Conservation (phyloP, 1,284 basidiomycete genomes). For the Gomphus sp. region DNA sequence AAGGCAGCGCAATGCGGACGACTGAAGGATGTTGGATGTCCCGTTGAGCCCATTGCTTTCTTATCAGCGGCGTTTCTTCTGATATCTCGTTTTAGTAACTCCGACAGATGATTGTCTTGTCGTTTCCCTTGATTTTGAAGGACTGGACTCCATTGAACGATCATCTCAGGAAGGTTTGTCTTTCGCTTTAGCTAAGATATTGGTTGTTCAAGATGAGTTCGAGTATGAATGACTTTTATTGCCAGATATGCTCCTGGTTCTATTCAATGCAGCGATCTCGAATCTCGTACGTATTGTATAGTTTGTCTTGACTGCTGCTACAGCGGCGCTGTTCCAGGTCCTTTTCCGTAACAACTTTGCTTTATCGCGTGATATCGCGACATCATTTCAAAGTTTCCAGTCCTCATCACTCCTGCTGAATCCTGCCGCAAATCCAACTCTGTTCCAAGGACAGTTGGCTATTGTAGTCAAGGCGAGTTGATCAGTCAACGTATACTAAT, state of each 20-base stretch:
- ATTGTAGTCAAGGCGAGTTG: slow-evolving; percentile 44
- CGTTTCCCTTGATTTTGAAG: slow-evolving; percentile 58
- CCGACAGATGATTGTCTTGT: slow-evolving; percentile 45
- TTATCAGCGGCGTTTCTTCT: not conserved
- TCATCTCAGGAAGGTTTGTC: slow-evolving; percentile 40
- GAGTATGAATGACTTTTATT: not conserved
- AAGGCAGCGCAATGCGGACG: slow-evolving; percentile 58
- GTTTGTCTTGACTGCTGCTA: not conserved
- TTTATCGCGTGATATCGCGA: slow-evolving; percentile 46
- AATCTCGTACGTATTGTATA: slow-evolving; percentile 34
- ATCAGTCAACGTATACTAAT: not conserved
- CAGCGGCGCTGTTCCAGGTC: slow-evolving; percentile 26
- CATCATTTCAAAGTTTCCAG: slow-evolving; percentile 57
- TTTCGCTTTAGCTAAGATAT: not conserved
- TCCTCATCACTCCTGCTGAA: slow-evolving; percentile 50
- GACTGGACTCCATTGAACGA: slow-evolving; percentile 37
- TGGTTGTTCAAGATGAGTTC: not conserved
- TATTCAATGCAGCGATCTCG: slow-evolving; percentile 58
- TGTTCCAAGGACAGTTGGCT: slow-evolving; percentile 49
- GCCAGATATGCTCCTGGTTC: slow-evolving; percentile 44
- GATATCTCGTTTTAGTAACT: slow-evolving; percentile 26
- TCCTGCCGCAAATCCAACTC: slow-evolving; percentile 43
- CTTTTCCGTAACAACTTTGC: slow-evolving; percentile 60
- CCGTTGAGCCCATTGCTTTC: not conserved
- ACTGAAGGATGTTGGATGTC: slow-evolving; percentile 66